phyloP scores from a whole-genome alignment of 2,329 filamentous ascomycete species.

The Coniochaeta sp. region DNA sequence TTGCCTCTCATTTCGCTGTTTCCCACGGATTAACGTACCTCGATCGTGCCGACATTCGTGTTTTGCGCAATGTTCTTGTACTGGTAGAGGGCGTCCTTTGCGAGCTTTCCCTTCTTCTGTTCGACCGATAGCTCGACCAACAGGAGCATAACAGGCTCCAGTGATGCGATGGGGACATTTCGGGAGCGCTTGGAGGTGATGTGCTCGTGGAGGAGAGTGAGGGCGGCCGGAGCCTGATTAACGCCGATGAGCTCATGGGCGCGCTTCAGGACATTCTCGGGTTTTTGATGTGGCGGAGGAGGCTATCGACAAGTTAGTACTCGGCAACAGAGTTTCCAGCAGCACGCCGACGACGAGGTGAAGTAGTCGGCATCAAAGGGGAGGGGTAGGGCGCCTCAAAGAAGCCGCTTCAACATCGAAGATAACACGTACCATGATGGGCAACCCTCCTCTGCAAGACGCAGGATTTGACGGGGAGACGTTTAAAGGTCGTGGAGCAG shows the following conservation, averaged over 20 bases:
- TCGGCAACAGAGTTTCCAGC: conserved; percentile 3
- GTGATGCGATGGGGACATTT: conserved; percentile 89
- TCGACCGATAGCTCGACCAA: conserved; percentile 96
- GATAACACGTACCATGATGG: conserved; percentile 35
- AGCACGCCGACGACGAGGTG: conserved; percentile 1
- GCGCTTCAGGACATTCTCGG: conserved; percentile 98
- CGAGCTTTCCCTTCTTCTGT: conserved; percentile 94
- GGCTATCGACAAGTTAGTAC: conserved; percentile 40
- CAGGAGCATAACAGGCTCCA: conserved; percentile 98
- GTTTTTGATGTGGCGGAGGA: conserved; percentile 93
- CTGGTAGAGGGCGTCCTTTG: conserved; percentile 97
- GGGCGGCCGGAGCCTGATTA: conserved; percentile 82
- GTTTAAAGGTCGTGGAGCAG: conserved; percentile 14
- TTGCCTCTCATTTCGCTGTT: conserved; percentile 13
- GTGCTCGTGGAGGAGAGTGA: conserved; percentile 96
- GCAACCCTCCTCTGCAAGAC: conserved; percentile 38
- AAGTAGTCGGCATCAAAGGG: background rate
- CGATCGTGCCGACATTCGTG: conserved; percentile 95
- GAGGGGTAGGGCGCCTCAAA: conserved; percentile 18
- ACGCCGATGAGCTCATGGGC: conserved; percentile 98
- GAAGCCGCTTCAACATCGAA: background rate
- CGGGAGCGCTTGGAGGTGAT: conserved; percentile 96
- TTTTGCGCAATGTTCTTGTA: conserved; percentile 99
- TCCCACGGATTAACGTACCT: conserved; percentile 43
- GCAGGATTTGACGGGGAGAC: conserved; percentile 27